These are phyloP conservation scores for Erucastrum elatum DNA, from an alignment of 345 rosid genomes.

Conservation along the genomic window DNA sequence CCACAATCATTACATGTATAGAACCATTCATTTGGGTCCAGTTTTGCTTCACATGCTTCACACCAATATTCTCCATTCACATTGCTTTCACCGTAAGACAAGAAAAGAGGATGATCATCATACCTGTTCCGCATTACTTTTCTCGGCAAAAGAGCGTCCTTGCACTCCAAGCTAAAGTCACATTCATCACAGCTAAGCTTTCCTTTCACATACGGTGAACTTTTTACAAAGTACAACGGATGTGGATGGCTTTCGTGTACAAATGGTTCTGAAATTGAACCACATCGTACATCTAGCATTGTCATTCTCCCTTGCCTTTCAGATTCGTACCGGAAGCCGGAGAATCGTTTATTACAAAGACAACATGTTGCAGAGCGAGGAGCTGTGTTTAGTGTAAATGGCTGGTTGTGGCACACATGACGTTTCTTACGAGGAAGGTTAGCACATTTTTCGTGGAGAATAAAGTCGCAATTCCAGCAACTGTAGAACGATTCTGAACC, in stretches of 20 bases:
- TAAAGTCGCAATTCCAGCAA: not conserved
- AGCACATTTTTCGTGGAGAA: slow-evolving; percentile 1
- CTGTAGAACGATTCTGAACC: not conserved
- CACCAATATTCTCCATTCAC: not conserved
- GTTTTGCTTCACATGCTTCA: not conserved
- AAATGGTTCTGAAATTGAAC: too few species aligned
- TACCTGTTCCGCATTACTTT: not conserved
- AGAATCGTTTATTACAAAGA: not conserved
- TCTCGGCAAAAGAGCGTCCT: not conserved
- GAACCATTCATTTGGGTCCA: not conserved
- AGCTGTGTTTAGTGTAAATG: not conserved
- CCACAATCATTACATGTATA: slow-evolving; percentile 26
- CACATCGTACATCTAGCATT: too few species aligned
- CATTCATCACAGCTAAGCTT: not conserved
- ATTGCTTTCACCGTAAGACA: not conserved
- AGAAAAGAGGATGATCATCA: not conserved
- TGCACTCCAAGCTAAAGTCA: not conserved
- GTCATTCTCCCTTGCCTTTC: too few species aligned
- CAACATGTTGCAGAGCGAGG: not conserved
- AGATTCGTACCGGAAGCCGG: not conserved
- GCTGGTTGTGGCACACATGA: not conserved
- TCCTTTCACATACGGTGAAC: not conserved
- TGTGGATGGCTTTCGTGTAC: too few species aligned
- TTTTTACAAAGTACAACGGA: too few species aligned
- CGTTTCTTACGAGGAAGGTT: not conserved